These are phyloP conservation scores for Hortaea werneckii DNA, from an alignment of 2,329 filamentous ascomycete genomes.

Conservation along the genomic window DNA sequence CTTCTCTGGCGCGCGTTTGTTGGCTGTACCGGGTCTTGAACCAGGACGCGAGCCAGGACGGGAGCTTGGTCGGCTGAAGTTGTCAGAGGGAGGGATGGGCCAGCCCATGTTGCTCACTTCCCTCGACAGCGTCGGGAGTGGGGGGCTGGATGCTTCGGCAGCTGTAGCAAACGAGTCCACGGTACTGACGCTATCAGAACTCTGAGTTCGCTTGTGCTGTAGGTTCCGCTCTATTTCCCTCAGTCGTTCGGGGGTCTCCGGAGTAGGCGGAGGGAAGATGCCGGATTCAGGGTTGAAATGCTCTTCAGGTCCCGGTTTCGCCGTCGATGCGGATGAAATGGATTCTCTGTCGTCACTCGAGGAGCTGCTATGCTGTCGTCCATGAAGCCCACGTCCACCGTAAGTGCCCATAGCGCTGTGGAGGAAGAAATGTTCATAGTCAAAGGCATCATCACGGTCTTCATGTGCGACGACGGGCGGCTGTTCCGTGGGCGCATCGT, in stretches of 20 bases:
- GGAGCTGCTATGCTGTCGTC: slow-evolving; percentile 18
- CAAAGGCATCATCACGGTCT: slow-evolving; percentile 87
- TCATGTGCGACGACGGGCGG: slow-evolving; percentile 54
- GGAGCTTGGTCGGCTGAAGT: not conserved
- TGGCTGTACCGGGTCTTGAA: slow-evolving; percentile 8
- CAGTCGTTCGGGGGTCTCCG: slow-evolving; percentile 24
- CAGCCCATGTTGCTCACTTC: slow-evolving; percentile 1
- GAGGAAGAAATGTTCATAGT: slow-evolving; percentile 92
- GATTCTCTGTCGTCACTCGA: slow-evolving; percentile 25
- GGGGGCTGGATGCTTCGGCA: slow-evolving; percentile 30
- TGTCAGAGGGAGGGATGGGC: slow-evolving; percentile 3
- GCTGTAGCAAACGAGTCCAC: slow-evolving; percentile 55
- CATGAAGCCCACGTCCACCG: slow-evolving; percentile 35
- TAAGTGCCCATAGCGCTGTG: slow-evolving; percentile 83
- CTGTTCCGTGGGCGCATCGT: slow-evolving; percentile 30
- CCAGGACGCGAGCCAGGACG: not conserved
- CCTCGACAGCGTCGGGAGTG: not conserved
- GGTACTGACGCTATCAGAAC: slow-evolving; percentile 51
- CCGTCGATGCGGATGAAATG: slow-evolving; percentile 43
- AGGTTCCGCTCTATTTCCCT: slow-evolving; percentile 25
- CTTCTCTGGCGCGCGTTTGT: slow-evolving; percentile 1
- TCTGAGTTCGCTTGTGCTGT: slow-evolving; percentile 39
- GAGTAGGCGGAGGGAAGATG: slow-evolving; percentile 17
- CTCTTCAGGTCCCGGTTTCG: slow-evolving; percentile 20
- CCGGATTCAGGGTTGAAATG: slow-evolving; percentile 7